phyloP scores from a whole-genome alignment of 805 yeast species.

The Lachancea quebecensis region DNA sequence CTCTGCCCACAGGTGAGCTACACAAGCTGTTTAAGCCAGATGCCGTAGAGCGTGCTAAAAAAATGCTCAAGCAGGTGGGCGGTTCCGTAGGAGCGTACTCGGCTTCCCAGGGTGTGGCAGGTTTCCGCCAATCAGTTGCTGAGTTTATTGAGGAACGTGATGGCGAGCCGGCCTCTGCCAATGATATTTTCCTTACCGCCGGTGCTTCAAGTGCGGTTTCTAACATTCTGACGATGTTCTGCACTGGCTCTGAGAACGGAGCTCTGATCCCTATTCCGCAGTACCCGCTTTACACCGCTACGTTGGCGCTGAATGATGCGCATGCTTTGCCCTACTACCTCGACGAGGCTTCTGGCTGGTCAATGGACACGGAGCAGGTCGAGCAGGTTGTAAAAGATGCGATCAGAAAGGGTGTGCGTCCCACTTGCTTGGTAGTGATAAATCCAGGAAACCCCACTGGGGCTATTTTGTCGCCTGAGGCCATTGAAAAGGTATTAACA shows the following conservation, averaged over 20 bases:
- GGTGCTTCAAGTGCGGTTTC: conserved; percentile 97
- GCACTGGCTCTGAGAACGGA: conserved; percentile 63
- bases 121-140: conserved; percentile 73
- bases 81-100: conserved; percentile 95
- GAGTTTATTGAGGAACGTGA: conserved; percentile 74
- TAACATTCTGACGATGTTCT: conserved; percentile 62
- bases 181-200: conserved; percentile 74
- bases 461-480: conserved; percentile 56
- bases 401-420: conserved; percentile 44
- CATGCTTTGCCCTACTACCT: conserved; percentile 81
- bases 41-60: conserved; percentile 63
- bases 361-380: conserved; percentile 64
- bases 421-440: conserved; percentile 82
- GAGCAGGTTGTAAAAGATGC: conserved; percentile 46
- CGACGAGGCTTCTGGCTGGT: conserved; percentile 79
- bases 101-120: conserved; percentile 78
- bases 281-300: conserved; percentile 95
- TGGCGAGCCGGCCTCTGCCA: conserved; percentile 58
- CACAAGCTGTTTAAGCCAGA: conserved; percentile 47
- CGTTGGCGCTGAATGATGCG: conserved; percentile 76
- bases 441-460: conserved; percentile 99
- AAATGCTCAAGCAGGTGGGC: conserved; percentile 47
- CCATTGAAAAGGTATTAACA: conserved; percentile 63
- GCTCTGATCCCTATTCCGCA: conserved; percentile 95
- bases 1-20: conserved; percentile 5